Evolutionary conservation across 257 asterid species (phyloP), one percentile per base, ranked within the genome.

Genomic region (Vinca minor): DNA sequence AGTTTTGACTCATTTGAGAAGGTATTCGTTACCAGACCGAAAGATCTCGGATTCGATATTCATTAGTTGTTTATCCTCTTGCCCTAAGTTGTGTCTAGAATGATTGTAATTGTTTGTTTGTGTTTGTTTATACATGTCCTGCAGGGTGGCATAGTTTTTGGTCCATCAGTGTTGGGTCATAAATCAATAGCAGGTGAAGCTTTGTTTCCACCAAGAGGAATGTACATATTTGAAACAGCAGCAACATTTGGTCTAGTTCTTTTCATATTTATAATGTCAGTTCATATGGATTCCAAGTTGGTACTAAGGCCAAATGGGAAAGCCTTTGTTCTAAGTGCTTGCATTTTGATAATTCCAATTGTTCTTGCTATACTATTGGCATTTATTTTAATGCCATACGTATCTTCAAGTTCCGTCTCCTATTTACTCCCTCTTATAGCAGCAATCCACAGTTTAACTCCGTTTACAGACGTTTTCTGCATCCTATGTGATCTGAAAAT

Each of bases 111-210:
- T n/a, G n/a, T n/a, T n/a, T n/a, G n/a, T n/a, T n/a, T n/a, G n/a
- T n/a, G n/a, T n/a, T n/a, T n/a, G 38, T 34, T 2, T 2, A 26
- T 58, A 15, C n/a, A n/a, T n/a, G n/a, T n/a, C n/a, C 18, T 42
- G 47, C 78, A 89, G 97, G 87, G 91, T 15, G 97, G 96, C 0
- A 65, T 90, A 41, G 4, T 87, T 3, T 79, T 77, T 39, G 97
- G 97, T 4, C 95, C 96, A 56, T 87, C 97, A 18, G 1, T 83
- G 2, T 54, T 90, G 18, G 91, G 95, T 8, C 86, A 76, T 58
- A 18, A 59, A 0, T 46, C 54, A 1, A 2, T 52, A 44, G 13
- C 82, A 57, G 79, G 83, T 17, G 18, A 46, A 0, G 5, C 8
- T 0, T 34, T 90, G 11, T 90, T 90, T 59, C 96, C 96, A 0